phyloP scores from a whole-genome alignment of 2,329 filamentous ascomycete species.

The Conoideocrella luteorostrata region DNA sequence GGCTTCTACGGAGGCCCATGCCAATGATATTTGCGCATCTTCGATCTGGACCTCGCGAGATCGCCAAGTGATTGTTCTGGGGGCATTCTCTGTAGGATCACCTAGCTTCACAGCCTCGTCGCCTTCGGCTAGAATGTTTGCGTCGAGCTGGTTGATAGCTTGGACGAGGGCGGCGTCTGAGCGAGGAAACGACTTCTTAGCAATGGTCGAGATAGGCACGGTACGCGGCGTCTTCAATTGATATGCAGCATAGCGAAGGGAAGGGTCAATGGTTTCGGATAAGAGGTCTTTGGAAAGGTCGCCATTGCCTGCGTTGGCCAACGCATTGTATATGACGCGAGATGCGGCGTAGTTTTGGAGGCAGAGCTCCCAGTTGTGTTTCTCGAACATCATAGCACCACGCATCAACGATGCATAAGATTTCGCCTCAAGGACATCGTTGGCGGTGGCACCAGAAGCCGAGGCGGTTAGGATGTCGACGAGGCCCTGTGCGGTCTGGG shows the following conservation, averaged over 20 bases:
- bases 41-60: constrained; percentile 80
- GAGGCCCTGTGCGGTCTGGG: constrained; percentile 61
- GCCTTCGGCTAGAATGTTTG: constrained; percentile 55
- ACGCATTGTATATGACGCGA: constrained; percentile 73
- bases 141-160: constrained; percentile 65
- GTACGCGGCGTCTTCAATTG: constrained; percentile 84
- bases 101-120: constrained; percentile 42
- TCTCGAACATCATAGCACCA: constrained; percentile 79
- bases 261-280: constrained; percentile 81
- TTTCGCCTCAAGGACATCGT: constrained; percentile 75
- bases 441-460: constrained; percentile 58
- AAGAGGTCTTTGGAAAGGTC: constrained; percentile 84
- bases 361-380: constrained; percentile 76
- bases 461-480: constrained; percentile 59
- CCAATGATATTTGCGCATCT: constrained; percentile 84
- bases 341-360: constrained; percentile 69
- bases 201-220: constrained; percentile 71
- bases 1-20: constrained; percentile 62
- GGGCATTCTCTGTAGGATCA: constrained; percentile 47
- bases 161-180: constrained; percentile 56
- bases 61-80: constrained; percentile 78
- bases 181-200: constrained; percentile 69
- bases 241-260: constrained; percentile 90
- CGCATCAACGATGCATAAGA: constrained; percentile 74
- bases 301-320: constrained; percentile 53